Base-by-base conservation (phyloP, 495 filamentous ascomycete species). In the Barbatosphaeria neglecta region DNA sequence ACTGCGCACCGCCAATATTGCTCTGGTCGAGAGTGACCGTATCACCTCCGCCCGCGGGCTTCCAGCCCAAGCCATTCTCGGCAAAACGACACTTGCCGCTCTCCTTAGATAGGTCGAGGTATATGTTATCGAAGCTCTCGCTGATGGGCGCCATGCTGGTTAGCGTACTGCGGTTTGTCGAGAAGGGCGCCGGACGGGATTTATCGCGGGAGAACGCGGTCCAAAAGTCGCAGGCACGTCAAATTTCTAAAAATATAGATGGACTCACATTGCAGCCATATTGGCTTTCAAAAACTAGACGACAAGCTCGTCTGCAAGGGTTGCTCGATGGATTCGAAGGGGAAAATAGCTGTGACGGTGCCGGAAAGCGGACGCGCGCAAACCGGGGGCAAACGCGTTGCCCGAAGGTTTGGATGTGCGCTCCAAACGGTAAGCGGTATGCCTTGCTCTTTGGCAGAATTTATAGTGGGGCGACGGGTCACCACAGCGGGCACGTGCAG, bases 51-150 rank as follows among this genome's bases (percentile, higher is more conserved):
- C 76, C 79, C 3, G 82, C 76, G 15, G 90, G 87, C 62, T 89
- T 92, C 93, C 93, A 99, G 40, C 90, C 93, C 51, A 95, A 71
- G 40, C 93, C 93, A 44, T 77, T 86, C 50, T 95, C 90, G 37
- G 87, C 89, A 53, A 99, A 86, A 56, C 90, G 81, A 70, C 87
- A 95, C 73, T 86, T 90, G 50, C 93, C 93, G 13, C 79, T 73
- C 56, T 87, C 82, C 60, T 86, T 87, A 41, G 89, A 95, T 22
- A 99, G 73, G 63, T 99, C 90, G 48, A 99, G 77, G 64, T 92
- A 85, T 68, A 96, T 95, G 59, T 85, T 86, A 57, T 97, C 89
- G 60, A 99, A 99, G 60, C 79, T 87, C 78, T 98, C 92, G 47
- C 75, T 78, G 37, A 52, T 38, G 13, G 27, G 22, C 17, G 11